A percentile compares a stretch with the other conserved stretches of the same genome.
Conservation (phyloP, 2,329 filamentous ascomycete genomes). For the Grosmannia penicillata region DNA sequence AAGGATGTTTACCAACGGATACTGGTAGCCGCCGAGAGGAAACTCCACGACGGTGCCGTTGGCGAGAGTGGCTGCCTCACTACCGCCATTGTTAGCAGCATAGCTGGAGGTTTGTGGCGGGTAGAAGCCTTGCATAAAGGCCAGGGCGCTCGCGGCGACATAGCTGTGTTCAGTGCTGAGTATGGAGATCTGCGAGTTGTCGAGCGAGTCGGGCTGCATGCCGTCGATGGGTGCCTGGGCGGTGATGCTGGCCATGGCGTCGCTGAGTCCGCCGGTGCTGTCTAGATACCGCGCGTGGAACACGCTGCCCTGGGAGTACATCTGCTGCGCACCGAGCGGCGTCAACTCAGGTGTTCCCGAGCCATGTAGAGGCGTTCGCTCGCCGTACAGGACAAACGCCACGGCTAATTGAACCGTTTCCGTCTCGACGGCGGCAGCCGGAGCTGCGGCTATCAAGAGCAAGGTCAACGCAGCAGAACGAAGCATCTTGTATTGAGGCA, state of each 20-base stretch:
- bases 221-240: slow-evolving; percentile 24
- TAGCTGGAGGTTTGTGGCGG: slow-evolving; percentile 42
- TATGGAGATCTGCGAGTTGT: slow-evolving; percentile 31
- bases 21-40: slow-evolving; percentile 67
- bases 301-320: slow-evolving; percentile 30
- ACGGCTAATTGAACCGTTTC: slow-evolving; percentile 34
- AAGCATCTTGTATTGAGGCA: not conserved
- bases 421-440: slow-evolving; percentile 1
- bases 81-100: slow-evolving; percentile 21
- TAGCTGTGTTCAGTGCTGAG: slow-evolving; percentile 25
- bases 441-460: not conserved
- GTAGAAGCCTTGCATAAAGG: slow-evolving; percentile 75
- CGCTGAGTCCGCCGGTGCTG: slow-evolving; percentile 11
- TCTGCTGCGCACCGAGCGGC: slow-evolving; percentile 37
- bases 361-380: slow-evolving; percentile 29
- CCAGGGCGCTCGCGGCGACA: slow-evolving; percentile 53
- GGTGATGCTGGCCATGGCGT: slow-evolving; percentile 13
- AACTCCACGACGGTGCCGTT: slow-evolving; percentile 40
- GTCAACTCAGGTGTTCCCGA: slow-evolving; percentile 24
- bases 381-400: slow-evolving; percentile 35
- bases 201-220: slow-evolving; percentile 27
- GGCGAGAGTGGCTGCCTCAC: slow-evolving; percentile 11
- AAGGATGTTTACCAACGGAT: slow-evolving; percentile 43
- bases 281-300: slow-evolving; percentile 35
- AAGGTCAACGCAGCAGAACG: too few relatives aligned